Percentiles rank a stretch among this genome's conserved stretches.
phyloP scores from a whole-genome alignment of 768 basidiomycete species.

The Nidularia pulvinata region DNA sequence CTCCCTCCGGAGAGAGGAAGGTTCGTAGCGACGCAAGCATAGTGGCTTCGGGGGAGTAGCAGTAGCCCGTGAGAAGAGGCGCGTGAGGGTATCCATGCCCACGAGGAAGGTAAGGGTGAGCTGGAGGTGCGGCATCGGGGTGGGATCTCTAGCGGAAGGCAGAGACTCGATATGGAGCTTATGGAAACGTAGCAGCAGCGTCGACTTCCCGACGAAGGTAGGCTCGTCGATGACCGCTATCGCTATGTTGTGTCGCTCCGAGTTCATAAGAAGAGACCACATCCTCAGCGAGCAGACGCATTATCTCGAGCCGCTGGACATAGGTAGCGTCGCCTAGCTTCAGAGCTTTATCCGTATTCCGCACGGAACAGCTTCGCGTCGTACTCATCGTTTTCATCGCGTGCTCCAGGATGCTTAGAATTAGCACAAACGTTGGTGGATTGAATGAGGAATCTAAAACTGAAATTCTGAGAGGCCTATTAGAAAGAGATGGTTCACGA shows the following conservation, averaged over 20 bases:
- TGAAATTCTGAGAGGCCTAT: slow-evolving; percentile 47
- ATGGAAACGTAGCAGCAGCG: slow-evolving; percentile 52
- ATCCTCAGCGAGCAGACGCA: slow-evolving; percentile 63
- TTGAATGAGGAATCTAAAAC: slow-evolving; percentile 96
- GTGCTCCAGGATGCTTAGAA: slow-evolving; percentile 20
- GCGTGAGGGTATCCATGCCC: slow-evolving; percentile 84
- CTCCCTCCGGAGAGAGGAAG: slow-evolving; percentile 54
- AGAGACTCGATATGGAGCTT: slow-evolving; percentile 25
- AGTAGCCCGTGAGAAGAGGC: slow-evolving; percentile 80
- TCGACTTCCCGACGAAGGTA: slow-evolving; percentile 85
- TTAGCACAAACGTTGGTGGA: slow-evolving; percentile 79
- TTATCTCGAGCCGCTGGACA: slow-evolving; percentile 87
- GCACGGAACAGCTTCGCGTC: slow-evolving; percentile 76
- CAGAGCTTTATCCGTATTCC: slow-evolving; percentile 84
- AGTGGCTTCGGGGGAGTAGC: slow-evolving; percentile 59
- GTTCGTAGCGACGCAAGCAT: slow-evolving; percentile 39
- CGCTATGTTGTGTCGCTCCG: slow-evolving; percentile 55
- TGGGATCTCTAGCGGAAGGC: slow-evolving; percentile 7
- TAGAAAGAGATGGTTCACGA: slow-evolving; percentile 1
- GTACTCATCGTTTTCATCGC: slow-evolving; percentile 33
- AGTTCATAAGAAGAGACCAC: slow-evolving; percentile 16
- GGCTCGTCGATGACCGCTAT: slow-evolving; percentile 87
- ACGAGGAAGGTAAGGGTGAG: slow-evolving; percentile 68
- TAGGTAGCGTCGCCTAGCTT: slow-evolving; percentile 72
- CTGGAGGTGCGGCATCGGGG: slow-evolving; percentile 1